Evolutionary conservation across 129 eudicot species (phyloP), one percentile per base, ranked within the genome.

Genomic region (Gnaphalium uliginosum): DNA sequence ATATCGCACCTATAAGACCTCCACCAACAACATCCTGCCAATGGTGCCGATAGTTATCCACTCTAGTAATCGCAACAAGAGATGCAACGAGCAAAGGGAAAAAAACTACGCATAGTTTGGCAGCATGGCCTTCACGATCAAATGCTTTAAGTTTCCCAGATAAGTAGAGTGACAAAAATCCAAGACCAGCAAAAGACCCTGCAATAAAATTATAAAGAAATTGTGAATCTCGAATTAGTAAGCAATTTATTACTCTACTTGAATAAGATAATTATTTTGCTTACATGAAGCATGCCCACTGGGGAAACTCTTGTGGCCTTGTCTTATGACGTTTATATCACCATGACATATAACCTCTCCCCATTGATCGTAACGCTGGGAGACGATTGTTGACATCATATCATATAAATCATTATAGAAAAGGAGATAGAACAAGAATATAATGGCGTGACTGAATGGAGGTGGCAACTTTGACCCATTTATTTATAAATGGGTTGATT

Each of bases 251-350:
- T 30, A 48, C 11, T 35, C 0, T 30, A 48, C 11, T 35, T 0
- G 1, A 50, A 51, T 7, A 64, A 66, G 35, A 56, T 10, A 32
- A 27, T 78, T 53, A 19, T 26, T 53, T 25, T 33, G 27, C 85
- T 85, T 68, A 85, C 89, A 82, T 50, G 89, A 85, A 66, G 85
- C 70, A 82, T 85, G 87, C 66, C 89, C 89, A 72, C 89, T 82
- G 0, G 89, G 89, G 50, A 85, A 85, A 67, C 89, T 85, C 81
- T 82, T 85, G 50, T 82, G 82, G 24, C 89, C 89, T 76, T 85
- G 80, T 79, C 72, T 57, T 56, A 82, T 62, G 13, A 76, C 85
- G 29, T 64, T 39, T 48, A 77, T 85, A 50, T 76, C 51, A 57
- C 89, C 89, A 76, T 82, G 77, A 54, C 89, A 85, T 76, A 76